Percentiles rank a stretch among this genome's conserved stretches.
These are phyloP conservation scores for Pilasporangium apinafurcum DNA, from an alignment of 352 stramenopile genomes.

Conservation along the genomic window DNA sequence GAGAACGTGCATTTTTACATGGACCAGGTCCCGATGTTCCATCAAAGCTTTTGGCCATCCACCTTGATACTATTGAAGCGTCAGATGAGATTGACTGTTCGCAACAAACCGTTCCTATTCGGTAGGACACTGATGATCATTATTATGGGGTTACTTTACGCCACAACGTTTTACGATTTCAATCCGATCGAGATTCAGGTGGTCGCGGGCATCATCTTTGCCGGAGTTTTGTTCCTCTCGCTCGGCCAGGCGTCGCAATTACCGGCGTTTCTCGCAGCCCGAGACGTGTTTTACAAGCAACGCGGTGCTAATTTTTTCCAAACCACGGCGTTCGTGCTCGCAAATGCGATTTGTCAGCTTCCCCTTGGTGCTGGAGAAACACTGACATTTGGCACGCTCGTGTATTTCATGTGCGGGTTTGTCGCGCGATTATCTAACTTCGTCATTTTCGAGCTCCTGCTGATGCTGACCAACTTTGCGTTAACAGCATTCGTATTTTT, in stretches of 20 bases:
- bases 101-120: conserved; percentile 27
- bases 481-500: neutral
- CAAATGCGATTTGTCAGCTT: conserved; percentile 56
- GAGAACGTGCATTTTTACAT: conserved; percentile 21
- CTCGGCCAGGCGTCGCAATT: conserved; percentile 70
- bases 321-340: conserved; percentile 45
- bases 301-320: conserved; percentile 71
- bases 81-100: conserved; percentile 44
- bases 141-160: conserved; percentile 38
- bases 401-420: conserved; percentile 82
- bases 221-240: conserved; percentile 66
- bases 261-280: conserved; percentile 55
- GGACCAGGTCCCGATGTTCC: conserved; percentile 17
- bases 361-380: conserved; percentile 50
- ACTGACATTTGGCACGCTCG: conserved; percentile 66
- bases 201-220: conserved; percentile 71
- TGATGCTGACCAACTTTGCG: conserved; percentile 1
- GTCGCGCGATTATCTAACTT: conserved; percentile 14
- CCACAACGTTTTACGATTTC: conserved; percentile 26
- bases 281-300: conserved; percentile 79
- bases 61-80: conserved; percentile 17
- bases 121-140: conserved; percentile 24
- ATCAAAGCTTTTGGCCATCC: conserved; percentile 6
- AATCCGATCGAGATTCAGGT: conserved; percentile 15
- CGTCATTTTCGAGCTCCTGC: neutral